A percentile compares a stretch with the other conserved stretches of the same genome.
Conservation (phyloP, 148 eudicot species). For the Fagopyrum tataricum region DNA sequence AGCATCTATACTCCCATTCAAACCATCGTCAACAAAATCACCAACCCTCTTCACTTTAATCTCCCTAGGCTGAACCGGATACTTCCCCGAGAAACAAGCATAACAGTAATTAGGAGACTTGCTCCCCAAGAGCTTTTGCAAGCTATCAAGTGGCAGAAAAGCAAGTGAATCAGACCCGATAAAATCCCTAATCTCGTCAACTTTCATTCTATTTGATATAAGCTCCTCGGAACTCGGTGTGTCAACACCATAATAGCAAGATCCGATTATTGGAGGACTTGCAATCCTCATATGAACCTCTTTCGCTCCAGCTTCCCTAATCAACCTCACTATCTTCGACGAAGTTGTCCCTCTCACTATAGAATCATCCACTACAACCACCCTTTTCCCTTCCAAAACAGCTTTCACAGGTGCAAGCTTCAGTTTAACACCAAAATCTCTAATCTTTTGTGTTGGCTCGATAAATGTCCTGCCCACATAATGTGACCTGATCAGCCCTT, state of each 20-base stretch:
- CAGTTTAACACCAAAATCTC: slow-evolving; percentile 66
- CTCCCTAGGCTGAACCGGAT: slow-evolving; percentile 47
- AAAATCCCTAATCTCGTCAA: slow-evolving; percentile 34
- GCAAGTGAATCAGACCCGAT: slow-evolving; percentile 76
- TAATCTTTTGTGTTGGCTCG: slow-evolving; percentile 59
- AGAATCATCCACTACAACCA: slow-evolving; percentile 90
- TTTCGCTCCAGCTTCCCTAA: slow-evolving; percentile 72
- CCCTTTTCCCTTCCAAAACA: slow-evolving; percentile 72
- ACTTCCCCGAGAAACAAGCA: slow-evolving; percentile 62
- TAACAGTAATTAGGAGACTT: slow-evolving; percentile 39
- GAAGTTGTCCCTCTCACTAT: slow-evolving; percentile 89
- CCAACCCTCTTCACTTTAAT: slow-evolving; percentile 49
- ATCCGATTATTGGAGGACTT: slow-evolving; percentile 54
- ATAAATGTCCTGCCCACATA: slow-evolving; percentile 75
- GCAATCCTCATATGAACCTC: slow-evolving; percentile 76
- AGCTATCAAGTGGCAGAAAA: slow-evolving; percentile 51
- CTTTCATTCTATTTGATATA: slow-evolving; percentile 72
- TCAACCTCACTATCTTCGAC: slow-evolving; percentile 70
- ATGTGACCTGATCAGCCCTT: slow-evolving; percentile 74
- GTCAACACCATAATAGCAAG: slow-evolving; percentile 90
- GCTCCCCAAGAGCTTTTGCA: slow-evolving; percentile 34
- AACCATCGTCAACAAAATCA: slow-evolving; percentile 44
- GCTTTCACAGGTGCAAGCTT: slow-evolving; percentile 43
- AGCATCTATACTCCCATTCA: slow-evolving; percentile 29
- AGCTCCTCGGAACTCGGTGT: slow-evolving; percentile 81